Conservation (phyloP, 192 early-diverging fungal genomes). For the Umbelopsis vinacea region DNA sequence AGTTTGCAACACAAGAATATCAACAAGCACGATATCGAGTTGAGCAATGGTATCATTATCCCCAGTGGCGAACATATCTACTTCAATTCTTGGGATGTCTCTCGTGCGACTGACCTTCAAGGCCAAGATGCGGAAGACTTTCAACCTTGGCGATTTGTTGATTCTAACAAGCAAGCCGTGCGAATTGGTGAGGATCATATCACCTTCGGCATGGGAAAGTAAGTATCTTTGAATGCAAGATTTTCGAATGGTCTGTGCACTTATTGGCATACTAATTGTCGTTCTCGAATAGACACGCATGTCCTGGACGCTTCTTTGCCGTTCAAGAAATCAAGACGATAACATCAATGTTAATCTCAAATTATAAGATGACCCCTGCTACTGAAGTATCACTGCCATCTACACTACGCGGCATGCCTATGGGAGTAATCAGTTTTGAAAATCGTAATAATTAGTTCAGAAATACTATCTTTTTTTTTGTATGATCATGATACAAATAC, state of each 20-base stretch:
- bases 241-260: background rate
- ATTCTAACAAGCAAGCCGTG: slow-evolving; percentile 31
- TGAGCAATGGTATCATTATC: slow-evolving; percentile 41
- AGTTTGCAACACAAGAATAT: slow-evolving; percentile 34
- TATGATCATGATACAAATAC: no score
- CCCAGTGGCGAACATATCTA: slow-evolving; percentile 27
- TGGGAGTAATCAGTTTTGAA: slow-evolving; percentile 8
- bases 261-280: background rate
- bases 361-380: slow-evolving; percentile 29
- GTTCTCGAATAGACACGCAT: slow-evolving; percentile 33
- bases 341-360: slow-evolving; percentile 34
- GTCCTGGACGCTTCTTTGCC: slow-evolving; percentile 50
- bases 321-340: slow-evolving; percentile 50
- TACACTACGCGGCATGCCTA: background rate
- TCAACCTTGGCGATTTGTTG: slow-evolving; percentile 46
- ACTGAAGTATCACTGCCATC: slow-evolving; percentile 13
- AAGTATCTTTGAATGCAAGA: slow-evolving; percentile 11
- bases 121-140: slow-evolving; percentile 43
- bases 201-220: slow-evolving; percentile 48
- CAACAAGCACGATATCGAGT: slow-evolving; percentile 1
- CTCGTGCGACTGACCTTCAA: slow-evolving; percentile 15
- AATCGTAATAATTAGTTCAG: background rate
- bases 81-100: slow-evolving; percentile 18
- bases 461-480: no score
- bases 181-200: slow-evolving; percentile 44